Base-by-base conservation (phyloP, 768 basidiomycete genomes). In the Kwoniella dejecticola region DNA sequence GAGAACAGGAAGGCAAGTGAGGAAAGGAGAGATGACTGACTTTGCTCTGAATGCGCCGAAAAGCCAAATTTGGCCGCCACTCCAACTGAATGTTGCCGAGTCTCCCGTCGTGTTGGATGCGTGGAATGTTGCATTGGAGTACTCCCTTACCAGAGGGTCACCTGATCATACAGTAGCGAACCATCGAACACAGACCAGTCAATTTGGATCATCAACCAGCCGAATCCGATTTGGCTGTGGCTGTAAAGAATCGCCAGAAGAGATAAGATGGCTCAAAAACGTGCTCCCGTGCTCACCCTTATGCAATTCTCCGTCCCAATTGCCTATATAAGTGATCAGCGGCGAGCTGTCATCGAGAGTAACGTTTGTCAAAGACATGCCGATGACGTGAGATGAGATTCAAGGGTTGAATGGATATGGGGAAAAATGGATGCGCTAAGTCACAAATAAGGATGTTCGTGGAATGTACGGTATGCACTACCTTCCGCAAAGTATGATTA, bases 1-100 rank as follows among this genome's bases (percentile, higher is more conserved):
- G 12, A 29, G 2, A 31, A 17, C 2, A 8, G 8, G 33, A 30
- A 50, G 10, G 23, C 26, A 42, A 42, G 19, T 8, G 10, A 13
- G 41, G 30, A 17, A 33, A 10, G 33, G 6, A 17, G 0, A 50
- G 27, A 31, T n/a, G n/a, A 31, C 30, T 50, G 2, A 50, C 48
- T 50, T 50, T 5, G 48, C 48, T 50, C 48, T 50, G 21, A 50
- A 50, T 1, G 48, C 48, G 33, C 48, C 48, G 30, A 50, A 50
- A 8, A 50, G 11, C 48, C 48, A 50, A 13, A 50, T 17, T 29
- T n/a, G n/a, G 1, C 48, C 48, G 24, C 48, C 48, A 19, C 17
- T 50, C 48, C 48, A 50, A 2, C 5, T 19, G 6, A 50, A 50
- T 30, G 15, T 33, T 19, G 48, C 48, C n/a, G 48, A n/a, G 33